Base-by-base conservation (phyloP, 495 filamentous ascomycete species). In the Astrothelium subdiscretum region DNA sequence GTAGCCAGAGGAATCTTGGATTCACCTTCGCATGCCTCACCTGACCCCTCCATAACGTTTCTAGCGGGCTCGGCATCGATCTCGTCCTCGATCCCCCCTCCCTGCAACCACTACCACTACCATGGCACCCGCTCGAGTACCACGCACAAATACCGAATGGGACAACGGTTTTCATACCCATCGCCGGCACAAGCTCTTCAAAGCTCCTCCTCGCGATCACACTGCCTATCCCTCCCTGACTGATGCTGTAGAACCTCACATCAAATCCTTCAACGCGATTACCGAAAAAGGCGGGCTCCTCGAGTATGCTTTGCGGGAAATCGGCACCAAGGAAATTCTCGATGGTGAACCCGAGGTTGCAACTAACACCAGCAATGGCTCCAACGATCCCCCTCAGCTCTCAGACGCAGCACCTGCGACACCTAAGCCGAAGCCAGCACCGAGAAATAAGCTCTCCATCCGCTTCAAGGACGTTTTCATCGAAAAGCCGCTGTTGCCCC, bases 261-360 rank as follows among this genome's bases (percentile, higher is more conserved):
- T 96, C 70, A 85, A 96, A 65, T 92, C 94, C 10, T 97, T 97
- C 84, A 95, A 98, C 78, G 87, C 88, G n/a, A 77, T 96, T 42
- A 91, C 96, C 69, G 85, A 85, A 15, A 77, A 76, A 66, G 75
- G 79, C 51, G 83, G 86, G 51, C 80, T 95, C 27, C 74, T 98
- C 48, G 85, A 89, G 58, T 83, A 85, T 26, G 90, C 82, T 13
- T 67, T 97, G 60, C 82, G 82, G 69, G 94, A 98, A 69, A 96
- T 97, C 70, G 94, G 94, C 61, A 89, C 85, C 63, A 94, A 91
- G 76, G 81, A 81, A 1, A 91, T 90, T 72, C 80, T 96, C 35
- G 91, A 97, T 74, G 90, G 90, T 54, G 83, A 87, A 57, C 68
- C 71, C 26, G 12, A 24, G 12, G 5, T 18, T n/a, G 12, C 27